Base-by-base conservation (phyloP, 108 stramenopile species). In the Chaetoceros muelleri region DNA sequence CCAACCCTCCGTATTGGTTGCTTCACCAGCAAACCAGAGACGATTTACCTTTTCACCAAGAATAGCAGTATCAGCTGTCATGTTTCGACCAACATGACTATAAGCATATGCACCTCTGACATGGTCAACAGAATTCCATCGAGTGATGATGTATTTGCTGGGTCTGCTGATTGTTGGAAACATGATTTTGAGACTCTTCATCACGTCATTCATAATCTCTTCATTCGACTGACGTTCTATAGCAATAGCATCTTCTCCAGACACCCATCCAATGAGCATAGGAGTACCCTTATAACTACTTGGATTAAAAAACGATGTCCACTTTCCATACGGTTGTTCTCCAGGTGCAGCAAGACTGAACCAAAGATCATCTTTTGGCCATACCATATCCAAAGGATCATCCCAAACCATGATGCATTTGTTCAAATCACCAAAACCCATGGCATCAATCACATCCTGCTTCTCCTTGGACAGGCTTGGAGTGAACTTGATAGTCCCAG, bases 351-450 rank as follows among this genome's bases (percentile, higher is more conserved):
- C 55, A 13, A 55, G 62, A 25, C 46, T 48, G 23, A 65, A 26
- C 24, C 49, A 64, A 20, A 23, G 24, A 19, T 64, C 48, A 13
- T 48, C 72, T 46, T 34, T 22, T 7, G 72, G 62, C 63, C 67
- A 73, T 46, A 50, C 62, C 30, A 40, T 53, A 44, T 65, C 47
- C 13, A 27, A 31, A 17, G 30, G n/a, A 27, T 60, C 46, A 17
- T 64, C 50, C 70, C 74, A 76, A 31, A 53, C 46, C 28, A 74
- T 44, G 8, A 77, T 65, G 28, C 71, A 67, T 54, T 76, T 80
- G 60, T 83, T 72, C 20, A 80, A 34, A 17, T 52, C 50, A 0
- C 74, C 77, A 60, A 79, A 74, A 34, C 85, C 81, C 30, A 84
- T 61, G 25, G 57, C 52, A 13, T 59, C 55, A 24, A 86, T 77